Evolutionary conservation across 306 rosid genomes (phyloP), one percentile per base, ranked within the genome.

Genomic region (Fragaria iinumae): DNA sequence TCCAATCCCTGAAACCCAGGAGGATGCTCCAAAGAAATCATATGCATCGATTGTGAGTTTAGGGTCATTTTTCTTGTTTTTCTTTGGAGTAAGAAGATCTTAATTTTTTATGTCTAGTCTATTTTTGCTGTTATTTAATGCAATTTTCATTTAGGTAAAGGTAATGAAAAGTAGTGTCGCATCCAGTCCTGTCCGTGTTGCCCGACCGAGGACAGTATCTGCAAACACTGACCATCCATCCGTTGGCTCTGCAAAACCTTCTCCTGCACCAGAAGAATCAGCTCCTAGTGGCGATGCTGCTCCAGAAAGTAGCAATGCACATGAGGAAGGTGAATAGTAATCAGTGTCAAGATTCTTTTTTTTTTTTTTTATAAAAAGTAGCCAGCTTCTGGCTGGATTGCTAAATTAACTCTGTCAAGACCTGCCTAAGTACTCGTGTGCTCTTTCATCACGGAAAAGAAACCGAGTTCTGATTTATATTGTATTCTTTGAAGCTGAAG

Each of bases 21-120:
- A 91, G 72, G 97, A 89, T 79, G 90, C 84, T 49, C 92, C 90
- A 36, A 96, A 63, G 83, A 80, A 84, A 76, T 90, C 99, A 67
- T 92, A 96, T 88, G 99, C 99, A 13, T 85, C 90, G 47, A 96
- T 96, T 80, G 98, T 96, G 85, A 81, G 99, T 90, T 67, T 62
- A 68, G 81, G 55, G 63, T 71, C 59, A 77, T 80, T 60, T 52
- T 41, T 79, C 56, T 47, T 53, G 73, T 52, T 21, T 16, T 25
- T 50, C 60, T 72, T 77, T 2, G 32, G 70, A 23, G 21, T 52
- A 63, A 20, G 21, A 66, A 44, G 21, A 49, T 50, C 36, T 60
- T 32, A 27, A 36, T 43, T 80, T 75, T 56, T 59, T 52, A 41
- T 29, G 47, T 68, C 66, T 53, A 50, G 72, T 29, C 43, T 39